A percentile compares a stretch with the other conserved stretches of the same genome.
phyloP scores from a whole-genome alignment of 2,329 filamentous ascomycete species.

The Aspergillus puulaauensis region DNA sequence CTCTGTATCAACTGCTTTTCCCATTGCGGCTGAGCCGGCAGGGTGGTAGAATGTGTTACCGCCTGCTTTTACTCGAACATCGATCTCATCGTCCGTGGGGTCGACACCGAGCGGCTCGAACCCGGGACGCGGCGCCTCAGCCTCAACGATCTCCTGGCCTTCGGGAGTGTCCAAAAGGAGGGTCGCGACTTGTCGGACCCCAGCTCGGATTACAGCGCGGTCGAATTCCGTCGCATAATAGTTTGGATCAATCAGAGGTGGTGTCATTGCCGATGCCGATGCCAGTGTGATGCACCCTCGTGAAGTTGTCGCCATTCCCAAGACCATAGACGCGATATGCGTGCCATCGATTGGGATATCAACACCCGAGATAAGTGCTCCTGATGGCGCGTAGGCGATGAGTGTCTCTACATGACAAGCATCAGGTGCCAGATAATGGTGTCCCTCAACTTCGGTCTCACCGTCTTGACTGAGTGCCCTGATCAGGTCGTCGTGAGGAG shows the following conservation, averaged over 20 bases:
- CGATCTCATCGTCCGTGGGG: constrained; percentile 9
- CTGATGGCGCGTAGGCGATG: constrained; percentile 25
- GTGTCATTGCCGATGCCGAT: constrained; percentile 13
- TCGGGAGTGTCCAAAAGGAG: constrained; percentile 11
- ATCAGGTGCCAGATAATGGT: background rate
- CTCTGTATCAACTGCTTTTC: constrained; percentile 10
- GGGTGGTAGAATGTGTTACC: constrained; percentile 20
- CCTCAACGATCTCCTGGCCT: constrained; percentile 16
- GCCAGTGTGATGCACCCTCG: constrained; percentile 20
- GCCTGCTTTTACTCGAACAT: background rate
- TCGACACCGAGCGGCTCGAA: background rate
- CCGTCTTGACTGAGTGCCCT: constrained; percentile 8
- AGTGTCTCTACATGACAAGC: constrained; percentile 17
- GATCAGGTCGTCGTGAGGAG: background rate
- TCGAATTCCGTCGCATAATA: constrained; percentile 30
- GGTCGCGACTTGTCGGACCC: constrained; percentile 15
- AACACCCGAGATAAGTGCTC: constrained; percentile 7
- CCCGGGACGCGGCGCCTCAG: constrained; percentile 15
- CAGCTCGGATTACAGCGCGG: constrained; percentile 16
- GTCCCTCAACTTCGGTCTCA: background rate
- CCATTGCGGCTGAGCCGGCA: constrained; percentile 12
- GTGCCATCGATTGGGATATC: constrained; percentile 22
- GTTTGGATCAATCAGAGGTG: constrained; percentile 30
- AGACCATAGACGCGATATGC: constrained; percentile 21
- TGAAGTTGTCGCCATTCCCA: constrained; percentile 22